Conservation (phyloP, 495 filamentous ascomycete genomes). For the Aspergillus haitiensis region DNA sequence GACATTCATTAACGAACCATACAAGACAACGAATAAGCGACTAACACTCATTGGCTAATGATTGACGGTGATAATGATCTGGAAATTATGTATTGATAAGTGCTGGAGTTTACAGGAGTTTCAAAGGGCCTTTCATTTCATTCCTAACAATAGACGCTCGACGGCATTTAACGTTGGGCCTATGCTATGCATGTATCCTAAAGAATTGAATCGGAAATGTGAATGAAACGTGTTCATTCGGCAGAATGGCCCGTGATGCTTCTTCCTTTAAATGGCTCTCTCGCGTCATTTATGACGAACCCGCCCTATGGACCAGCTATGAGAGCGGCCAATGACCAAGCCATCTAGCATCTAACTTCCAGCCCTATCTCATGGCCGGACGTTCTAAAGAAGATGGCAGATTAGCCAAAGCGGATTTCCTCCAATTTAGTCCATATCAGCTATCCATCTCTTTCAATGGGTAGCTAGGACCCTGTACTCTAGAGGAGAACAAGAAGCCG, state of each 20-base stretch:
- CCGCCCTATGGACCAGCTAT: no score
- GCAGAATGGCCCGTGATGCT: no score
- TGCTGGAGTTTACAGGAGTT: not conserved
- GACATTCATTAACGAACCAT: no score
- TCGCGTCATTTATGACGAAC: no score
- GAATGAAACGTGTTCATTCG: no score
- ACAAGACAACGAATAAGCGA: no score
- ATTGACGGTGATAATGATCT: conserved; percentile 1
- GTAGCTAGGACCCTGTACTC: conserved; percentile 34
- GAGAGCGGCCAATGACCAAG: conserved; percentile 3
- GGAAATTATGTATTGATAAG: not conserved
- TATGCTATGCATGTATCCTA: not conserved
- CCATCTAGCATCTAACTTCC: conserved; percentile 62
- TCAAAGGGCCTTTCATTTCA: not conserved
- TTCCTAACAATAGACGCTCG: not conserved
- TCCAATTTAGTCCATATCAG: conserved; percentile 37
- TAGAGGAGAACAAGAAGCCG: conserved; percentile 34
- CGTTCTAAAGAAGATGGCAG: conserved; percentile 81
- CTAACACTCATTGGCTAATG: not conserved
- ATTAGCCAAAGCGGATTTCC: conserved; percentile 36
- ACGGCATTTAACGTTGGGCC: not conserved
- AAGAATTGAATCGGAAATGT: not conserved
- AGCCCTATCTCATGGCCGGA: conserved; percentile 56
- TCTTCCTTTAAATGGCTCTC: no score
- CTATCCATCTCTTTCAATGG: conserved; percentile 11